Base-by-base conservation (phyloP, 1,139 yeast species). In the Hyphopichia buzzinii region DNA sequence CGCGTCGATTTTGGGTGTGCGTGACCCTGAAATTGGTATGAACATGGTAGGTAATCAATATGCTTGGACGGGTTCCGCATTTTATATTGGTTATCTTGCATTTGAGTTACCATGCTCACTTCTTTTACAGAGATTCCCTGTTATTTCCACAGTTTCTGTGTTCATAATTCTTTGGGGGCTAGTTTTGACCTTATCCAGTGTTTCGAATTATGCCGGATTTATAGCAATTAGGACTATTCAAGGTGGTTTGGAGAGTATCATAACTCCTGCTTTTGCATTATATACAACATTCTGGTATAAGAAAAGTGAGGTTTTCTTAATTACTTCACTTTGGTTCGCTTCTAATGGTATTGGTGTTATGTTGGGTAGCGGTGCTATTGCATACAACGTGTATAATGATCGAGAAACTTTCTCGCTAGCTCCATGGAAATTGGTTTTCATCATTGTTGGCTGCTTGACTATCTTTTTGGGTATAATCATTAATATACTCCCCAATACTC, bases 1-100 rank as follows among this genome's bases (percentile, higher is more conserved):
- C 40, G 85, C 86, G 4, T 71, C 86, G 1, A 70, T 82, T 36
- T 66, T 81, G 63, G 86, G 85, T 1, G 63, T 81, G 27, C 57
- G 73, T 42, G 52, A 50, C 3, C 23, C 23, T 7, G 77, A 69
- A 39, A 57, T 75, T 39, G 44, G 67, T 6, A 75, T 79, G 83
- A 13, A 33, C 17, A 33, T 33, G 36, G 51, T 47, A 13, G 80
- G 81, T 21, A 55, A 64, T 34, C 64, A 64, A 58, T 79, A 78
- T 50, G 61, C 78, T 5, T 78, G 82, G 81, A 68, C 71, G 12
- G 82, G 79, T 25, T 62, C 79, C 10, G 67, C 79, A 1, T 79
- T 79, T 42, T 79, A 79, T 49, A 50, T 76, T 30, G 82, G 81
- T 5, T 76, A 74, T 39, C 50, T 77, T 31, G 54, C 55, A 12